A percentile compares a stretch with the other conserved stretches of the same genome.
Conservation (phyloP, 225 moss, liverwort and hornwort genomes). For the Ulota crispa region DNA sequence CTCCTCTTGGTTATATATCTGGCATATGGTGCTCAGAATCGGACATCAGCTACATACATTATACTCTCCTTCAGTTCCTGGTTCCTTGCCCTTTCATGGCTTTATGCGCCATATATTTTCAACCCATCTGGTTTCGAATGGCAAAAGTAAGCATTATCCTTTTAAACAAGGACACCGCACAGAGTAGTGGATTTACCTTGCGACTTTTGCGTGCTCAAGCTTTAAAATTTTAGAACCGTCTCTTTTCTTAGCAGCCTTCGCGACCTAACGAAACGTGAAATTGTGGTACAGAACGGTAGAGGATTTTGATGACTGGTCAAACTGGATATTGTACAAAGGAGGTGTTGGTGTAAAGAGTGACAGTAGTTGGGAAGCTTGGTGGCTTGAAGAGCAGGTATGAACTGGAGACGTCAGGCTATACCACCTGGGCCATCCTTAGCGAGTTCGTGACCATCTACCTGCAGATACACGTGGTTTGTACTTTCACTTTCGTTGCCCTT, state of each 20-base stretch:
- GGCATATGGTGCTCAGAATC: conserved; percentile 79
- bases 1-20: conserved; percentile 83
- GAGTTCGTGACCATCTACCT: conserved; percentile 12
- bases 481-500: neutral
- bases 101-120: conserved; percentile 96
- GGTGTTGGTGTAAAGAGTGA: conserved; percentile 85
- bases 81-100: conserved; percentile 96
- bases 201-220: neutral
- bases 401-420: neutral
- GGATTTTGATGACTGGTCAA: conserved; percentile 98
- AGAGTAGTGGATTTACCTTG: neutral
- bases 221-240: neutral
- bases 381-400: conserved; percentile 90
- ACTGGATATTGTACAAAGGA: conserved; percentile 93
- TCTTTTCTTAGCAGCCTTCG: neutral
- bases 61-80: conserved; percentile 95
- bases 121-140: conserved; percentile 99
- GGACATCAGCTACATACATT: conserved; percentile 69
- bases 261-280: conserved; percentile 14
- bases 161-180: neutral
- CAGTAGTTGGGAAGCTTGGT: conserved; percentile 98
- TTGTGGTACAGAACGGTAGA: conserved; percentile 75
- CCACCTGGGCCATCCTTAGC: neutral
- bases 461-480: neutral
- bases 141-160: conserved; percentile 80